Base-by-base conservation (phyloP, 352 stramenopile genomes). In the Phytophthora kernoviae region DNA sequence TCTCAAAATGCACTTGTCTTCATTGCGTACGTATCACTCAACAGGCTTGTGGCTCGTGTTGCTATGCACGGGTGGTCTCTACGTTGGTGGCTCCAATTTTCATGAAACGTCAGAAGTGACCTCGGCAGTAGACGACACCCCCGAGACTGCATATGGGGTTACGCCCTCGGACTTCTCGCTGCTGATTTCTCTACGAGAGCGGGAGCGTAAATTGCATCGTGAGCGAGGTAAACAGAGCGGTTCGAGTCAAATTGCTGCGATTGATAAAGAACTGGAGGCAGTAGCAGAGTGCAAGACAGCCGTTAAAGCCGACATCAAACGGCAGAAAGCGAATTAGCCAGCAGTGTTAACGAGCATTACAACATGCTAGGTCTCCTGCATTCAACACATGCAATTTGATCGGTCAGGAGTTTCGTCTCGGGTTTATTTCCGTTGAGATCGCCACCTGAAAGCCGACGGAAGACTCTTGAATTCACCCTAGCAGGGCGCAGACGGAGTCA, bases 21-120 rank as follows among this genome's bases (percentile, higher is more conserved):
- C 79, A 1, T 62, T 92, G 47, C 83, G 87, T 15, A 46, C 84
- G 34, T 93, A 96, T 57, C 84, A 96, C 67, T 68, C 62, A 18
- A 88, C 87, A 10, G 87, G 87, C 3, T 54, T 94, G 15, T 96
- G 87, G 84, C 86, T 96, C 27, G 81, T 93, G 36, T 54, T 95
- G 18, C 68, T 95, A 14, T 91, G 84, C 51, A 91, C 84, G 0
- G 77, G 84, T 26, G 79, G 81, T 5, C 68, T 91, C 21, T 91
- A 91, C 49, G 75, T 91, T n/a, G 80, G 79, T 6, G 76, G 75
- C 4, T 89, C 81, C 8, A 83, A 72, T 26, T 89, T 87, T 34
- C 74, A 88, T 44, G 79, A 89, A 55, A 90, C 75, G 22, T 86
- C 79, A 1, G 74, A 89, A 30, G 58, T 88, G 30, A 42, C 54